phyloP scores from a whole-genome alignment of 495 filamentous ascomycete genomes.

The Hyphodiscus hymeniophilus region DNA sequence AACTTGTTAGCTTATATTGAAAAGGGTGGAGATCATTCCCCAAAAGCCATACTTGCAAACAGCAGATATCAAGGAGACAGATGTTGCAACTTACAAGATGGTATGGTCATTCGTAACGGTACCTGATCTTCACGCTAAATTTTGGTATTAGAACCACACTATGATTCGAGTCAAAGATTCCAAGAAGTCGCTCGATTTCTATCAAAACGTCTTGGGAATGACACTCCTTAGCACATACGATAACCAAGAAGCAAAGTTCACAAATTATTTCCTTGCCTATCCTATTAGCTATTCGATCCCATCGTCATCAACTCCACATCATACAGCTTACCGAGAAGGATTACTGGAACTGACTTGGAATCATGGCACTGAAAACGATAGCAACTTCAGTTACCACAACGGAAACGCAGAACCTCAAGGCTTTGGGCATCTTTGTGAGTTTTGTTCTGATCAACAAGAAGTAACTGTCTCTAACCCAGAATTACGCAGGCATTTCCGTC shows the following conservation, averaged over 20 bases:
- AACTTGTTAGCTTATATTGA: no score
- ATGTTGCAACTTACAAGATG: conserved; percentile 23
- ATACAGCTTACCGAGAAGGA: conserved; percentile 64
- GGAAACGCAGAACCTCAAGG: conserved; percentile 89
- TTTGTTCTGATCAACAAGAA: no score
- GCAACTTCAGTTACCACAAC: conserved; percentile 78
- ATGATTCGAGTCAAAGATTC: conserved; percentile 94
- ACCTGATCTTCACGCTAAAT: conserved; percentile 24
- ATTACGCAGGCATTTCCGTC: no score
- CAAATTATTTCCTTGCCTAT: conserved; percentile 93
- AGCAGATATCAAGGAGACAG: conserved; percentile 20
- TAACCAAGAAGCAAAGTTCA: conserved; percentile 64
- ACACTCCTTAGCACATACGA: conserved; percentile 63
- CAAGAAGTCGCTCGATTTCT: conserved; percentile 78
- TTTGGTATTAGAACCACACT: conserved; percentile 59
- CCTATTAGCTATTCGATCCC: conserved; percentile 41
- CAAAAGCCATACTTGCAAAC: conserved; percentile 24
- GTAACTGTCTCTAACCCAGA: no score
- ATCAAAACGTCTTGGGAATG: conserved; percentile 88
- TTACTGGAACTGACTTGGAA: conserved; percentile 93
- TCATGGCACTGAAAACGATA: conserved; percentile 89
- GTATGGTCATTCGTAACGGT: conserved; percentile 43
- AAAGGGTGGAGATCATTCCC: conserved; percentile 30
- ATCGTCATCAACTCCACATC: conserved; percentile 39
- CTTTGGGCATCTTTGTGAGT: conserved; percentile 82